Conservation (phyloP, 495 filamentous ascomycete genomes). For the Penicillium cosmopolitanum region DNA sequence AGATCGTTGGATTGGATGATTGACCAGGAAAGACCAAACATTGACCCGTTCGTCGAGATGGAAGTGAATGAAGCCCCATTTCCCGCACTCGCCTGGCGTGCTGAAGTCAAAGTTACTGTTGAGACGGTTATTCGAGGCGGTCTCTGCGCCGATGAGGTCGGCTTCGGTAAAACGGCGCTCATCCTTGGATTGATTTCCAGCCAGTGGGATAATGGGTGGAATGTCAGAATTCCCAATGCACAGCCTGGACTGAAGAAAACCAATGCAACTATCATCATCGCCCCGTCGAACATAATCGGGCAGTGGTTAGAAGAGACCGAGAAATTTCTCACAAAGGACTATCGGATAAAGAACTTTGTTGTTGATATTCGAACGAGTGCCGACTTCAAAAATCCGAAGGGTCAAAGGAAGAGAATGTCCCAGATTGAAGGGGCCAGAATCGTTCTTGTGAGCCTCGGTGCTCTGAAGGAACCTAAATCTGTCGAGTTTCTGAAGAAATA, state of each 20-base stretch:
- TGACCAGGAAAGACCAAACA: conserved; percentile 54
- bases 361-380: conserved; percentile 39
- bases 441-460: neutral
- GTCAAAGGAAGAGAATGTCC: too few species aligned
- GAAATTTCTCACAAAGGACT: conserved; percentile 55
- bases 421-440: conserved; percentile 9
- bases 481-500: neutral
- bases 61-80: conserved; percentile 72
- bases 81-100: conserved; percentile 60
- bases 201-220: conserved; percentile 9
- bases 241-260: conserved; percentile 21
- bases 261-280: conserved; percentile 73
- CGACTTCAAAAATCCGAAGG: conserved; percentile 11
- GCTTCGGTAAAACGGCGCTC: conserved; percentile 83
- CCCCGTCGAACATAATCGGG: conserved; percentile 60
- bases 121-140: conserved; percentile 61
- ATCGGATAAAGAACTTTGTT: conserved; percentile 40
- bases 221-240: neutral
- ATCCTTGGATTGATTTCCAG: conserved; percentile 66
- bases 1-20: conserved; percentile 70
- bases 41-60: conserved; percentile 57
- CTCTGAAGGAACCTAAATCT: neutral
- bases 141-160: conserved; percentile 75
- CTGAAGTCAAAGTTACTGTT: conserved; percentile 55
- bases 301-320: conserved; percentile 70